Conservation (phyloP, 2,329 filamentous ascomycete genomes). For the Aspergillus brasiliensis region DNA sequence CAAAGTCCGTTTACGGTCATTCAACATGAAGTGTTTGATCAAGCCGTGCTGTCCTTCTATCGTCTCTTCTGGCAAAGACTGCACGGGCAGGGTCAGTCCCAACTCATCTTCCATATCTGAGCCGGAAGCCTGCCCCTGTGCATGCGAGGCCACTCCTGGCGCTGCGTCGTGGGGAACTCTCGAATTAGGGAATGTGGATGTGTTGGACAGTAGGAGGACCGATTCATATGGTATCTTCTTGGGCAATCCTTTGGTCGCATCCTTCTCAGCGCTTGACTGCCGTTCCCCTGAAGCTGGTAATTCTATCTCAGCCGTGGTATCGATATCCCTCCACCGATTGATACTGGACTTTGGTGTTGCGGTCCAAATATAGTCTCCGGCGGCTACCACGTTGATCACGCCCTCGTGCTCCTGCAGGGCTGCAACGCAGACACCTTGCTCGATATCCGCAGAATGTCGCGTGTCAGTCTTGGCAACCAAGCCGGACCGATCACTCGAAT, state of each 20-base stretch:
- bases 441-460: slow-evolving; percentile 71
- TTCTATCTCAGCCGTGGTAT: slow-evolving; percentile 72
- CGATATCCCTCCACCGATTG: slow-evolving; percentile 85
- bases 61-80: slow-evolving; percentile 71
- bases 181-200: slow-evolving; percentile 69
- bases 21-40: slow-evolving; percentile 89
- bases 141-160: slow-evolving; percentile 50
- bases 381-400: slow-evolving; percentile 59
- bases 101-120: slow-evolving; percentile 52
- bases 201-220: slow-evolving; percentile 80
- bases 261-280: slow-evolving; percentile 16
- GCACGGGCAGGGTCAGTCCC: slow-evolving; percentile 62
- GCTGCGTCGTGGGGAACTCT: slow-evolving; percentile 61
- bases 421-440: slow-evolving; percentile 88
- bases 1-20: slow-evolving; percentile 83
- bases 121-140: slow-evolving; percentile 60
- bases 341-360: slow-evolving; percentile 88
- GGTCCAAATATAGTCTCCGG: slow-evolving; percentile 82
- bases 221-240: slow-evolving; percentile 73
- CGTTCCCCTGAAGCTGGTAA: slow-evolving; percentile 42
- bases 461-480: slow-evolving; percentile 96
- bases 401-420: slow-evolving; percentile 87
- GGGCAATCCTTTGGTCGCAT: slow-evolving; percentile 15
- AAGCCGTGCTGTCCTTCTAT: slow-evolving; percentile 95
- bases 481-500: slow-evolving; percentile 90